Conservation (phyloP, 441 rosid species). For the Erodium chrysanthum region DNA sequence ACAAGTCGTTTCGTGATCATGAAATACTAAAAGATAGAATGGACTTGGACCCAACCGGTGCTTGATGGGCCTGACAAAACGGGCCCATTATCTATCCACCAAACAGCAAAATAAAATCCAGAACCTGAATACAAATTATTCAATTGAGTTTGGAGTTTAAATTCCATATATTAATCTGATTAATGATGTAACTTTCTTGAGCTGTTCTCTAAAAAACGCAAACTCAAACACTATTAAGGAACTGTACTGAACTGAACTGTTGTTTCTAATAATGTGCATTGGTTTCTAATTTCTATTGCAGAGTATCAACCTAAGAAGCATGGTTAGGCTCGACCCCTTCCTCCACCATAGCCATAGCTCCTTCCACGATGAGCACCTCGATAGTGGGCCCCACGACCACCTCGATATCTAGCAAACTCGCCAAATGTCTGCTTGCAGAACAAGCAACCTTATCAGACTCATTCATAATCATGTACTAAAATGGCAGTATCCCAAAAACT, state of each 20-base stretch:
- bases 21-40: not conserved
- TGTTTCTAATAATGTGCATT: not conserved
- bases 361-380: slow-evolving; percentile 65
- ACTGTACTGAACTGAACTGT: not conserved
- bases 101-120: too few relatives aligned
- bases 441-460: slow-evolving; percentile 7
- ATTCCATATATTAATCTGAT: too few relatives aligned
- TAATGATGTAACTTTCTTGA: too few relatives aligned
- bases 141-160: too few relatives aligned
- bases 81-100: too few relatives aligned
- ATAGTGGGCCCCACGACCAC: slow-evolving; percentile 49
- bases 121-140: too few relatives aligned
- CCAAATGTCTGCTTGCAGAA: slow-evolving; percentile 55
- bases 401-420: slow-evolving; percentile 50
- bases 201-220: too few relatives aligned
- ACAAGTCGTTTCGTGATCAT: not conserved
- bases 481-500: not conserved
- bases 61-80: slow-evolving; percentile 7
- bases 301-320: slow-evolving; percentile 17
- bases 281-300: not conserved
- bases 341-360: slow-evolving; percentile 27
- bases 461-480: not conserved
- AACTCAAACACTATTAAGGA: not conserved
- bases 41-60: not conserved
- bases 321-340: slow-evolving; percentile 26